Evolutionary conservation across 164 flowering plant species (phyloP), one percentile per base, ranked within the genome.

Genomic region (Magnolia officinalis): DNA sequence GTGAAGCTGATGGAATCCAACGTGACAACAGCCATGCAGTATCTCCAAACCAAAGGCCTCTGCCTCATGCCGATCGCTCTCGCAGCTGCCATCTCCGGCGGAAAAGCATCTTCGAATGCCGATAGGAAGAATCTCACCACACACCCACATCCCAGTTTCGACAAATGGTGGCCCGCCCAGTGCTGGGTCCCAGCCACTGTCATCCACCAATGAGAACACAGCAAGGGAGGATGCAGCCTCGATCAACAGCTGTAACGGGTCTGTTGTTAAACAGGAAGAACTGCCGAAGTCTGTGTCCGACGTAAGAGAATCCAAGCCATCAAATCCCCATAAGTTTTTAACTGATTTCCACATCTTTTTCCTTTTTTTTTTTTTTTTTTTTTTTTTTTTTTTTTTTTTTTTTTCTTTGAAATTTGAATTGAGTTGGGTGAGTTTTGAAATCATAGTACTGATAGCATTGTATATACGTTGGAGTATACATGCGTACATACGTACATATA

Each of bases 51-150:
- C 69, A 84, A 84, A 76, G 82, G 86, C 50, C 80, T 84, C 45
- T 84, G 86, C 59, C 82, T 84, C 75, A 81, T 84, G 86, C 86
- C 86, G n/a, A 84, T 80, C 71, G 86, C 86, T 21, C 81, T 84
- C 19, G 86, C 84, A 20, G 37, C 84, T 37, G 86, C 86, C 64
- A 76, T 84, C 3, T 84, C 86, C 2, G 61, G 72, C 50, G 71
- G 63, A 11, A 80, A 78, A 24, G 24, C 78, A 6, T 70, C 77
- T 31, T 26, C 78, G 1, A 37, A 63, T n/a, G 19, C 78, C 10
- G 80, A 76, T 13, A 52, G 67, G 65, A 83, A 78, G 66, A 78
- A 76, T 23, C 58, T 74, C 3, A 20, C 67, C 59, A 49, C 64
- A 37, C n/a, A 45, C 66, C 23, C 52, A 77, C 29, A 74, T 74